phyloP scores from a whole-genome alignment of 1,139 yeast genomes.

The Debaryomyces nepalensis region DNA sequence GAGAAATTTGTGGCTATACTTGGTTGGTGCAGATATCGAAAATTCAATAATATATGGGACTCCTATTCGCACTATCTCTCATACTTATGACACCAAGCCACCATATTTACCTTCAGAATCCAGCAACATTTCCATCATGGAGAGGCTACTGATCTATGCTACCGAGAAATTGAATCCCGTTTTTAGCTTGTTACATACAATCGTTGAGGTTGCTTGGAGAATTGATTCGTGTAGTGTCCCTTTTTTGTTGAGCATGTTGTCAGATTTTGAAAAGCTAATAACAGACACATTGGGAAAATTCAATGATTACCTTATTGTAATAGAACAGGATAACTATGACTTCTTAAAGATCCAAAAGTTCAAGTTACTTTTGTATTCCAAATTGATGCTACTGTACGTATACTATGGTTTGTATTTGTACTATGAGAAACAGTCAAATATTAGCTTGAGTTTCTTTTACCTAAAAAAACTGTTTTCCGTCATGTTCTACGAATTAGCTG shows the following conservation, averaged over 20 bases:
- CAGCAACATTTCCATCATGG: too few relatives aligned
- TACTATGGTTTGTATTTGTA: constrained; percentile 24
- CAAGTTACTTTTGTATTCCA: constrained; percentile 17
- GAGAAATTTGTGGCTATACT: constrained; percentile 25
- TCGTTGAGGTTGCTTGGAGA: too few relatives aligned
- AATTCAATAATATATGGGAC: constrained; percentile 21
- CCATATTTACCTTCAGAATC: constrained; percentile 18
- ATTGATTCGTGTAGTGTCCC: too few relatives aligned
- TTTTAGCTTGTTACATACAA: too few relatives aligned
- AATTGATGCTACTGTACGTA: constrained; percentile 18
- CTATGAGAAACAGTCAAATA: constrained; percentile 20
- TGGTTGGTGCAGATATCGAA: constrained; percentile 21
- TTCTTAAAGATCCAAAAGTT: constrained; percentile 13
- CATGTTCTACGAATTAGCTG: constrained; percentile 10
- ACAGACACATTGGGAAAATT: background rate
- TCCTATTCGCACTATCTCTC: constrained; percentile 18
- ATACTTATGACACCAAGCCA: constrained; percentile 23
- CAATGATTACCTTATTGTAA: background rate
- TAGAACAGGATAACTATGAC: background rate
- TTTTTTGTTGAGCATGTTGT: too few relatives aligned
- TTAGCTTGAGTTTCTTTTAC: constrained; percentile 25
- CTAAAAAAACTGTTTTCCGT: constrained; percentile 18
- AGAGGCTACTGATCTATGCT: too few relatives aligned
- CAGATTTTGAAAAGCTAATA: background rate
- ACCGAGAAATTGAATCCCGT: too few relatives aligned